A percentile compares a stretch with the other conserved stretches of the same genome.
Evolutionary conservation across 202 grass and related monocot genomes (phyloP).

Genomic region (Sporobolus alterniflorus): DNA sequence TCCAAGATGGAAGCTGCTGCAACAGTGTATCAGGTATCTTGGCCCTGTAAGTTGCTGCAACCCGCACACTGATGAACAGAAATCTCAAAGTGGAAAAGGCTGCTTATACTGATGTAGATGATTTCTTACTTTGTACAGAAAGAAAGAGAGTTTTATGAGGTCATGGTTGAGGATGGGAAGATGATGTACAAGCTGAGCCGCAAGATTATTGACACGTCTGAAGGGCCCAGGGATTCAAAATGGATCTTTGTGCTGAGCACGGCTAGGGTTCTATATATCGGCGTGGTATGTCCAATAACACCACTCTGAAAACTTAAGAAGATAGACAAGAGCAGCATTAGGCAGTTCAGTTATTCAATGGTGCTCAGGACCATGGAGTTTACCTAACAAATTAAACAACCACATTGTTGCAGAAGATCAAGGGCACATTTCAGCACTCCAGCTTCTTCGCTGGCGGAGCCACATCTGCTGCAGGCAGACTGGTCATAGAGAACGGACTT

Average conservation of each 20-base stretch:
- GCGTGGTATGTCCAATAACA: constrained; percentile 37
- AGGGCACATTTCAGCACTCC: constrained; percentile 97
- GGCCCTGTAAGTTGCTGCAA: constrained; percentile 75
- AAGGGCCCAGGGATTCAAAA: constrained; percentile 67
- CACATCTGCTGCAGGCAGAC: constrained; percentile 89
- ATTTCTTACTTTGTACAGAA: constrained; percentile 53
- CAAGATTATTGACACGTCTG: constrained; percentile 65
- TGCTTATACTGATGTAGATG: constrained; percentile 14
- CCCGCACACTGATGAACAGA: not conserved
- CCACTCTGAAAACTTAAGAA: not conserved
- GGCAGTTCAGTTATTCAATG: not conserved
- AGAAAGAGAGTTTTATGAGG: constrained; percentile 87
- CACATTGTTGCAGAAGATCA: constrained; percentile 74
- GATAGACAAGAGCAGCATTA: not conserved
- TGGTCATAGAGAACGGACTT: constrained; percentile 65
- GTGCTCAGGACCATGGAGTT: not conserved
- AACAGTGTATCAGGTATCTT: constrained; percentile 98
- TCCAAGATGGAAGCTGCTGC: constrained; percentile 69
- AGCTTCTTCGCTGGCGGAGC: constrained; percentile 97
- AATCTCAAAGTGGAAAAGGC: constrained; percentile 10
- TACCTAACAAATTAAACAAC: constrained; percentile 29
- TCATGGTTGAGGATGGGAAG: constrained; percentile 57
- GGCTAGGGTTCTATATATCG: constrained; percentile 74
- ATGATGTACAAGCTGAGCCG: constrained; percentile 63
- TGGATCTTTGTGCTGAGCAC: constrained; percentile 98